phyloP scores from a whole-genome alignment of 2,329 filamentous ascomycete genomes.

The Venturia asperata region DNA sequence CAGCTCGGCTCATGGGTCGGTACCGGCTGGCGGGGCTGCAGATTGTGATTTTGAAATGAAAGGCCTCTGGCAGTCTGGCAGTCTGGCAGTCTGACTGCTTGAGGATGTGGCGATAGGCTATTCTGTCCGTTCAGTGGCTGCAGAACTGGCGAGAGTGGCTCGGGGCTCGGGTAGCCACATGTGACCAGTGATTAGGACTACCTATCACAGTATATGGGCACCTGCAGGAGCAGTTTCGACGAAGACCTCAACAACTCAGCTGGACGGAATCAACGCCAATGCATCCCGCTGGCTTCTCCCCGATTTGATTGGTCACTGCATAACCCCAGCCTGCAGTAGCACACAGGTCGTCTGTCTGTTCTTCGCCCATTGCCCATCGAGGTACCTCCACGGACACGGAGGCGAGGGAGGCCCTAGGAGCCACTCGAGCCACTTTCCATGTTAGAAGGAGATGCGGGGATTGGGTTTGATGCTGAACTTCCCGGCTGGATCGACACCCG shows the following conservation, averaged over 20 bases:
- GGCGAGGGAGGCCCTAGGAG: neutral
- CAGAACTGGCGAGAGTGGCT: neutral
- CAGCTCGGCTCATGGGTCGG: neutral
- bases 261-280: neutral
- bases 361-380: neutral
- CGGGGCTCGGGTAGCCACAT: constrained; percentile 8
- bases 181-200: too few species aligned
- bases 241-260: neutral
- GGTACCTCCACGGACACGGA: neutral
- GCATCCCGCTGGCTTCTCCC: neutral
- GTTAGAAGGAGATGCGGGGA: too few species aligned
- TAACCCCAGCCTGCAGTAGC: neutral
- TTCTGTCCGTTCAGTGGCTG: neutral
- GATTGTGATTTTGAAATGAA: too few species aligned
- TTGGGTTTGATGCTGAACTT: too few species aligned
- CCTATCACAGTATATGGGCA: too few species aligned
- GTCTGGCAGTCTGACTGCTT: neutral
- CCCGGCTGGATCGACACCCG: too few species aligned
- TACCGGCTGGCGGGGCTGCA: neutral
- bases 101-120: neutral
- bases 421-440: too few species aligned
- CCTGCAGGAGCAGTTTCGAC: too few species aligned
- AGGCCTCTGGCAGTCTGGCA: neutral
- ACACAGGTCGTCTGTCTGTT: neutral
- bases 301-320: neutral